These are phyloP conservation scores for Rhodocollybia butyracea DNA, from an alignment of 768 basidiomycete genomes.

Conservation along the genomic window DNA sequence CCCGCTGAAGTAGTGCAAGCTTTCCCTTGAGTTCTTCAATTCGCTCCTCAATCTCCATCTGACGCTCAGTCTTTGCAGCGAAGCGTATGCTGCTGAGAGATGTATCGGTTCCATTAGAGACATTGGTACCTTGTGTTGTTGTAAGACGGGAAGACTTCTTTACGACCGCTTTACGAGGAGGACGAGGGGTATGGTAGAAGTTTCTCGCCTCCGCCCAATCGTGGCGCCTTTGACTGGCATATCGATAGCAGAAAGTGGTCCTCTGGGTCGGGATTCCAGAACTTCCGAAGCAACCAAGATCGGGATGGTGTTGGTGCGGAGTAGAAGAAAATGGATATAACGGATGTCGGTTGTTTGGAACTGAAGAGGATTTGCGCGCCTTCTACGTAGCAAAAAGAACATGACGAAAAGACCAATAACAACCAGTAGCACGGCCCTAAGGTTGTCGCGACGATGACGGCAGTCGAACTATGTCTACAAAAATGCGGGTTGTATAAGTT, in stretches of 20 bases:
- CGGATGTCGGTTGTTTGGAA: not conserved
- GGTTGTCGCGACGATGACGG: not conserved
- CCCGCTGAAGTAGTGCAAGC: not conserved
- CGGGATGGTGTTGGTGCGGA: not conserved
- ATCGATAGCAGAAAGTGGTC: not conserved
- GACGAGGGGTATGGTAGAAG: constrained; percentile 2
- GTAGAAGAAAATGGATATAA: not conserved
- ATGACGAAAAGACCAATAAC: not conserved
- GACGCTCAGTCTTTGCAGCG: constrained; percentile 7
- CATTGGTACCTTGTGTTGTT: not conserved
- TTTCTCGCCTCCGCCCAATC: not conserved
- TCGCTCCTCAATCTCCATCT: constrained; percentile 8
- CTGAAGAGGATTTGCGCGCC: not conserved
- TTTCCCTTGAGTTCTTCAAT: constrained; percentile 4
- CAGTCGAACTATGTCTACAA: not conserved
- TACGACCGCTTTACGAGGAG: not conserved
- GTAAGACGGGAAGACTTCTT: not conserved
- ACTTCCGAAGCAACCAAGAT: not conserved
- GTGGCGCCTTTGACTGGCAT: not conserved
- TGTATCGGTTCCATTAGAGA: not conserved
- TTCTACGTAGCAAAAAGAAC: not conserved
- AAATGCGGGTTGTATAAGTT: not conserved
- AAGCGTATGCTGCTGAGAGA: constrained; percentile 6
- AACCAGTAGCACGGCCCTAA: not conserved
- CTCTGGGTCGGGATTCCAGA: not conserved